These are phyloP conservation scores for Didymella pinodella DNA, from an alignment of 2,329 filamentous ascomycete species.

Conservation along the genomic window DNA sequence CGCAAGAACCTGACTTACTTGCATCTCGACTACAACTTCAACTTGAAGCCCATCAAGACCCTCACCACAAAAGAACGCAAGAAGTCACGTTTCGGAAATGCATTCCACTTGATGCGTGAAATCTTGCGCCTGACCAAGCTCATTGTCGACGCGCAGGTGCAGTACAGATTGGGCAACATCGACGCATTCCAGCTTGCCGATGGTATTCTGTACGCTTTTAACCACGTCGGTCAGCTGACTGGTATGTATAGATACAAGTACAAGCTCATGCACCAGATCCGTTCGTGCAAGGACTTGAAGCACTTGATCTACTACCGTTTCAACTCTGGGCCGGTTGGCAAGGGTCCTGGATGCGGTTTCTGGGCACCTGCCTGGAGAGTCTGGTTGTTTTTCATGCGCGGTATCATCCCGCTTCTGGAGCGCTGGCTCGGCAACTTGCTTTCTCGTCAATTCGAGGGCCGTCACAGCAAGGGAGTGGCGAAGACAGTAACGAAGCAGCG, in stretches of 20 bases:
- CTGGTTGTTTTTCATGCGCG: conserved; percentile 99
- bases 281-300: conserved; percentile 98
- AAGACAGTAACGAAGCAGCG: conserved; percentile 99
- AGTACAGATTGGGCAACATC: conserved; percentile 96
- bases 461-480: conserved; percentile 97
- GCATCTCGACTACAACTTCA: conserved; percentile 99
- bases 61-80: conserved; percentile 98
- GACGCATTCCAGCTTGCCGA: conserved; percentile 98
- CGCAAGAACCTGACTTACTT: conserved; percentile 98
- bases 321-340: conserved; percentile 95
- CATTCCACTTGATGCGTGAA: conserved; percentile 98
- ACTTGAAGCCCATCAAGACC: conserved; percentile 98
- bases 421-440: conserved; percentile 97
- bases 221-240: conserved; percentile 96
- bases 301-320: conserved; percentile 99
- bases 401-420: conserved; percentile 95
- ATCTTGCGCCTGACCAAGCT: conserved; percentile 95
- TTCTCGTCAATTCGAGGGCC: conserved; percentile 96
- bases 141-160: conserved; percentile 97
- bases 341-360: conserved; percentile 97
- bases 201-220: conserved; percentile 99
- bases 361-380: conserved; percentile 99
- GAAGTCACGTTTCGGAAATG: conserved; percentile 98
- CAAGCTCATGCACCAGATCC: conserved; percentile 99
- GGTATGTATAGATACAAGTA: conserved; percentile 99